phyloP scores from a whole-genome alignment of 495 filamentous ascomycete species.

The Tuber magnatum region DNA sequence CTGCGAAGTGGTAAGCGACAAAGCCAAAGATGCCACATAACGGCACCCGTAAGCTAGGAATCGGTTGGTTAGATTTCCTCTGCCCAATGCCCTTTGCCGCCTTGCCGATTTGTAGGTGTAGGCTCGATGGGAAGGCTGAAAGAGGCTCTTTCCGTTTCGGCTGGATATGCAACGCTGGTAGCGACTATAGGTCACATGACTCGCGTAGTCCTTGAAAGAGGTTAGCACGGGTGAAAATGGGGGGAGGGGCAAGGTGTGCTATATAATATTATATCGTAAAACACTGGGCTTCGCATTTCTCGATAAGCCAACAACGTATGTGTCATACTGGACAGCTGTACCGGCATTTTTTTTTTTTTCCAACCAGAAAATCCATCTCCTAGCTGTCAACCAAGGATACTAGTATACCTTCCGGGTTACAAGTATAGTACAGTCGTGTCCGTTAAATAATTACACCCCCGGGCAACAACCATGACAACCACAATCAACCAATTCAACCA shows the following conservation, averaged over 20 bases:
- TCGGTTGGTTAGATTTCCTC: background rate
- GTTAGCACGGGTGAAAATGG: background rate
- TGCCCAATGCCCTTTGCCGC: background rate
- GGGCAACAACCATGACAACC: too few relatives aligned
- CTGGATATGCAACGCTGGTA: background rate
- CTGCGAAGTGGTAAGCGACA: background rate
- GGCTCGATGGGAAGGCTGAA: background rate
- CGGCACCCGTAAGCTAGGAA: background rate
- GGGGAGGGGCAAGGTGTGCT: too few relatives aligned
- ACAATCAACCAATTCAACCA: too few relatives aligned
- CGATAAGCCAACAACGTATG: too few relatives aligned
- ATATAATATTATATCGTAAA: too few relatives aligned
- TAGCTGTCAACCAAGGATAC: too few relatives aligned
- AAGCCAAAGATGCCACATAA: constrained; percentile 1
- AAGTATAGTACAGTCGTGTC: too few relatives aligned
- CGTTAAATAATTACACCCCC: too few relatives aligned
- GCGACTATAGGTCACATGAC: background rate
- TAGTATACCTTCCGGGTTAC: too few relatives aligned
- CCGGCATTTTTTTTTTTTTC: too few relatives aligned
- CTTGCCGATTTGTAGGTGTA: background rate
- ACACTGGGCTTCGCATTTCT: background rate
- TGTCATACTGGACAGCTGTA: too few relatives aligned
- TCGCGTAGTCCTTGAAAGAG: background rate
- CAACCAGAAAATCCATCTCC: too few relatives aligned
- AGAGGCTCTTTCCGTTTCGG: background rate